Evolutionary conservation across 1,139 yeast species (phyloP), one percentile per base, ranked within the genome.

Genomic region (Yamadazyma pseudoaaseri): DNA sequence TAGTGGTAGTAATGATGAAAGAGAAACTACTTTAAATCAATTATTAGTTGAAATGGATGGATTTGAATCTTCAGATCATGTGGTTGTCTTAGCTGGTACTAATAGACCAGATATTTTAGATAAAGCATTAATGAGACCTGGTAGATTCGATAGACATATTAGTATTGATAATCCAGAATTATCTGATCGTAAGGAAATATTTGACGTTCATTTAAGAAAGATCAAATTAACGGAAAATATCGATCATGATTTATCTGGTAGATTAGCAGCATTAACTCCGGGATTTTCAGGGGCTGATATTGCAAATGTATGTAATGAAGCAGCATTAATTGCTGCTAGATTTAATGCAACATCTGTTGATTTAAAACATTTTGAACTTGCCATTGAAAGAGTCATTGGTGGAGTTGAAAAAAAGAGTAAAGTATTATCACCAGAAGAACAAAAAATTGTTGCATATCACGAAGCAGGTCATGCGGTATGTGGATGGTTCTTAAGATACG

Each of bases 391-490:
- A 56, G 97, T 90, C 23, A 87, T 90, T 65, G 97, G 96, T 6
- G 98, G 98, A 26, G 66, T 92, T 42, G 98, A 92, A 60, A 86
- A 86, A 69, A 90, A 90, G 58, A 78, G 94, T 3, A 81, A 86
- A 51, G 81, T 92, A 8, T 69, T 92, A 44, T 79, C 85, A 18
- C 81, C 84, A 5, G 92, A 85, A 40, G 97, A 92, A 60, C 86
- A 87, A 60, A 79, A 68, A 43, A 79, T 87, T 31, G 97, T 92
- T 38, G 98, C 98, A 0, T 94, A 86, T 55, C 98, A 92, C 56
- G 98, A 92, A 62, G 98, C 98, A 2, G 98, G 98, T 0, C 98
- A 92, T 60, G 98, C 98, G 4, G 80, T 92, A 39, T 90, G 97
- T 63, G 98, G 98, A 9, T 92, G 98, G 98, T 89, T 66, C 56